Conservation (phyloP, 768 basidiomycete species). For the Tylopilus felleus region DNA sequence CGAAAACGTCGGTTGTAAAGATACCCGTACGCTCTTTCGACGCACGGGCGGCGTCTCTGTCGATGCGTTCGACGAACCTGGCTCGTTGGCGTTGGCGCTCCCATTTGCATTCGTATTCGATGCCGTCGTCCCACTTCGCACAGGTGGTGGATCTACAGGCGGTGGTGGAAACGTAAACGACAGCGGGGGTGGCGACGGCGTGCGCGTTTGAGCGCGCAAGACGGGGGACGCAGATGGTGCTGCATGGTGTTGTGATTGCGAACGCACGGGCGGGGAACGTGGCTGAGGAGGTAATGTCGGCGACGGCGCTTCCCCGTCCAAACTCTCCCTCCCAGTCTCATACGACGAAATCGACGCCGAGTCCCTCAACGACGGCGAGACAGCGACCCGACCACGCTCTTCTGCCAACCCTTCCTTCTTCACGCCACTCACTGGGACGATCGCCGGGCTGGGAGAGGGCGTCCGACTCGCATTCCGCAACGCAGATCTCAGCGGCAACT, state of each 20-base stretch:
- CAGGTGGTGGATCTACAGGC: slow-evolving; percentile 7
- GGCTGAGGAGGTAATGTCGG: not conserved
- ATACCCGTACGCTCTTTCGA: slow-evolving; percentile 75
- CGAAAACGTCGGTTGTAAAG: slow-evolving; percentile 72
- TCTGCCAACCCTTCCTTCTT: not conserved
- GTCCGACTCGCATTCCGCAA: slow-evolving; percentile 51
- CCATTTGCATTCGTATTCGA: not conserved
- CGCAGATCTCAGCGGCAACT: slow-evolving; percentile 60
- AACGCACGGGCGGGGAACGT: not conserved
- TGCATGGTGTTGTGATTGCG: not conserved
- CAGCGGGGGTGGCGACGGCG: not conserved
- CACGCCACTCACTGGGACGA: not conserved
- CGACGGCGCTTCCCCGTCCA: slow-evolving; percentile 29
- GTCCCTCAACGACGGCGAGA: slow-evolving; percentile 10
- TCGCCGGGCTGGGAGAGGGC: slow-evolving; percentile 39
- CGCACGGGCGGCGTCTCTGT: slow-evolving; percentile 24
- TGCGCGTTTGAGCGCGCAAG: not conserved
- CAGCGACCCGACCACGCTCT: not conserved
- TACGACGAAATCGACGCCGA: slow-evolving; percentile 51
- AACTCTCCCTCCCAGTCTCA: slow-evolving; percentile 59
- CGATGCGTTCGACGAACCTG: slow-evolving; percentile 14
- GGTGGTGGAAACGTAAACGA: slow-evolving; percentile 18
- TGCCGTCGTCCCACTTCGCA: not conserved
- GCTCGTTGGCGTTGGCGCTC: not conserved
- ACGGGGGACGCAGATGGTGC: not conserved